phyloP scores from a whole-genome alignment of 169 alveolate species.

The Plasmodium cynomolgi region DNA sequence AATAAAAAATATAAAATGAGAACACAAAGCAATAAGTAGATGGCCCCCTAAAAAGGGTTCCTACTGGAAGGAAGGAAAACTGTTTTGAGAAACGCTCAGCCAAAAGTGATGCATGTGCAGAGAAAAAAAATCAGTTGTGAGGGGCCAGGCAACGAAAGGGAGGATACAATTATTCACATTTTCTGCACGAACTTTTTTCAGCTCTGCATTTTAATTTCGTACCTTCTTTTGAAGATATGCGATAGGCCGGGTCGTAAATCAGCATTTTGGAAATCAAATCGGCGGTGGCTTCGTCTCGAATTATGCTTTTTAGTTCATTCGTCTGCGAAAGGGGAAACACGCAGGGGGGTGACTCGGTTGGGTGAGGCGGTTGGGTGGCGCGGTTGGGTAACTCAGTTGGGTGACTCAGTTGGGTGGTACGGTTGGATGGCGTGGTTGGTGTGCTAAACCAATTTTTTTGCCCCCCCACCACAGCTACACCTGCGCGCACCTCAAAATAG shows the following conservation, averaged over 20 bases:
- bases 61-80: background rate
- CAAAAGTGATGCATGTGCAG: background rate
- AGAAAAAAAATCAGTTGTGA: background rate
- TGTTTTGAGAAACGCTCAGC: background rate
- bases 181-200: background rate
- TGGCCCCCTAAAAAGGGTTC: background rate
- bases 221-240: constrained; percentile 76
- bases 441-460: background rate
- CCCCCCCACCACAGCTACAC: background rate
- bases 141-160: background rate
- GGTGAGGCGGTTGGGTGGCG: background rate
- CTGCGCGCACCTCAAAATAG: constrained; percentile 48
- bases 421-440: background rate
- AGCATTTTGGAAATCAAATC: constrained; percentile 65
- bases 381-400: background rate
- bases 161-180: background rate
- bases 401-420: background rate
- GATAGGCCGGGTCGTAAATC: constrained; percentile 56
- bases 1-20: background rate
- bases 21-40: background rate
- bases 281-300: constrained; percentile 25
- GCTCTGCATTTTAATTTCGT: background rate
- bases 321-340: constrained; percentile 1
- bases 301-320: constrained; percentile 21
- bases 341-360: background rate